Evolutionary conservation across 768 basidiomycete species (phyloP), one percentile per base, ranked within the genome.

Genomic region (Baorangia bicolor): DNA sequence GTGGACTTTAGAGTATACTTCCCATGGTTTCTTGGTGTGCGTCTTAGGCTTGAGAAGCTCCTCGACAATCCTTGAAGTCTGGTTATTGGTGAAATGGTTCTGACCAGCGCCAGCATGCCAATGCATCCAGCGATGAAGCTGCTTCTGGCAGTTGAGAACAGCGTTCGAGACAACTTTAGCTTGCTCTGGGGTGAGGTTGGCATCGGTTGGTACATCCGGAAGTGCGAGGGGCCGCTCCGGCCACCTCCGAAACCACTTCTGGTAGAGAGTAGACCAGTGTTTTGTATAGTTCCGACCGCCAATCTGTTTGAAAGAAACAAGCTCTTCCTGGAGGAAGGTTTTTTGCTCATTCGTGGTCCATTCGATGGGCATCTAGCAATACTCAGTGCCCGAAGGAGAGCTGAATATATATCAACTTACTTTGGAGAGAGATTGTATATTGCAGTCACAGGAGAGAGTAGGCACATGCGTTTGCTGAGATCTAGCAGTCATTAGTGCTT

Each of bases 161-260:
- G 48, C 48, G 2, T 39, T n/a, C 2, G 37, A n/a, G 6, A 38
- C 9, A 21, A 11, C 20, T 3, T 40, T 10, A 5, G 13, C 23
- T 28, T 44, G 51, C 31, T 47, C 34, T 11, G 4, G 4, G 3
- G 46, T 25, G 4, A 47, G 16, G 14, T 6, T 18, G 9, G 33
- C 16, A 11, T 33, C 21, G 2, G 13, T 7, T 20, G 11, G 31
- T 3, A 41, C 7, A 20, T 23, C 38, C 2, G 31, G 45, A 3
- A 55, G 16, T 1, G 8, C 9, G 6, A 30, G 4, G 2, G 4
- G 6, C 1, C n/a, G 27, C 14, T 55, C 53, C 7, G 53, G 45
- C 46, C 45, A 55, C 39, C n/a, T 48, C 20, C 21, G 23, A 28
- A 42, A 48, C 53, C 53, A 55, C n/a, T 35, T 48, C 20, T 42